Base-by-base conservation (phyloP, 306 rosid species). In the Prunus salicina region DNA sequence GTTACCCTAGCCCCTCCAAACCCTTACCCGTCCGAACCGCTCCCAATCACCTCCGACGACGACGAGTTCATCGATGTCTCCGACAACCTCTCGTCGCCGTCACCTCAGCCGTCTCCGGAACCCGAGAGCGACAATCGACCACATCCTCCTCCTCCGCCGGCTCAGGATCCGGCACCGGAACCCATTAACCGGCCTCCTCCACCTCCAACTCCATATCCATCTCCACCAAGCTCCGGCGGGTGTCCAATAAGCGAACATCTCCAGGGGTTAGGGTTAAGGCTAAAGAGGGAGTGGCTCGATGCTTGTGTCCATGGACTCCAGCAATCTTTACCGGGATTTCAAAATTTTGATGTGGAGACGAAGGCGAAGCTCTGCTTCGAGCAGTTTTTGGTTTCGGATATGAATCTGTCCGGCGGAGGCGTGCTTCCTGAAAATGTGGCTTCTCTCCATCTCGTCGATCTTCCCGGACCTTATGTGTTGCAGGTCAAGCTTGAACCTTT, bases 401-500 rank as follows among this genome's bases (percentile, higher is more conserved):
- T 91, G 90, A 94, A 90, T 77, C 72, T 13, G 43, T 84, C 82
- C 47, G 97, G 96, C 6, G 78, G 72, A 20, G 96, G 97, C 8
- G 75, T 84, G 57, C 94, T 94, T 43, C 98, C 98, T 47, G 82
- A 80, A 16, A 80, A 84, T 71, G 94, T 94, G 8, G 83, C 81
- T 69, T 85, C 91, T 47, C 87, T 94, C 88, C 98, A 94, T 79
- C 86, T 86, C 14, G 76, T 64, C 78, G 73, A 88, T 78, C 96
- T 94, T 66, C 84, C 96, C 0, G 98, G 98, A 51, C 96, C 96
- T 8, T 91, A 76, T 80, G 89, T 94, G 3, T 84, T 94, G 82
- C 97, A 91, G 97, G 98, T 91, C 15, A 13, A 38, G 16, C 18
- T 47, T 61, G 49, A 12, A 12, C 71, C 58, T 38, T 67, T 24